Percentiles rank a stretch among this genome's conserved stretches.
These are phyloP conservation scores for Arthrobotrys musiformis DNA, from an alignment of 2,329 filamentous ascomycete genomes.

Conservation along the genomic window DNA sequence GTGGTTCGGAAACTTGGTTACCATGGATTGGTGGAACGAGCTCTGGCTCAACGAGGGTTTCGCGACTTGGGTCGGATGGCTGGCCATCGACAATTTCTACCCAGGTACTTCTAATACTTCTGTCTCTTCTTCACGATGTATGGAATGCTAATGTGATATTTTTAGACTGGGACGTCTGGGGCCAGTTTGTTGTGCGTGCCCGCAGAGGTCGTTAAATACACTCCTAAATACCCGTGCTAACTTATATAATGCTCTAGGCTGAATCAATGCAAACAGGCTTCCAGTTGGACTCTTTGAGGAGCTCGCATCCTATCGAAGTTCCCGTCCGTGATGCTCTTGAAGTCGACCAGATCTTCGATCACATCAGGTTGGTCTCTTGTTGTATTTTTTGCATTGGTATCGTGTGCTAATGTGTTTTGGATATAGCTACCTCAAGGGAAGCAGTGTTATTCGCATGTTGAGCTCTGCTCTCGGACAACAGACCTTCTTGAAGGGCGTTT, in stretches of 20 bases:
- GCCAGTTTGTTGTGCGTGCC: slow-evolving; percentile 83
- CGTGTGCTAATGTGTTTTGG: background rate
- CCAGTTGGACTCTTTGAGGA: slow-evolving; percentile 85
- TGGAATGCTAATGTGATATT: slow-evolving; percentile 19
- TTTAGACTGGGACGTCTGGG: slow-evolving; percentile 94
- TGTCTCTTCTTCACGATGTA: background rate
- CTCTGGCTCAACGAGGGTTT: slow-evolving; percentile 97
- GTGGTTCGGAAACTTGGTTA: slow-evolving; percentile 95
- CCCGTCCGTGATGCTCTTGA: slow-evolving; percentile 92
- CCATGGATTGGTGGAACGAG: slow-evolving; percentile 97
- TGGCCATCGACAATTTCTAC: slow-evolving; percentile 88
- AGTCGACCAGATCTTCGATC: slow-evolving; percentile 97
- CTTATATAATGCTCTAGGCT: slow-evolving; percentile 67
- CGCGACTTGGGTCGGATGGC: slow-evolving; percentile 97
- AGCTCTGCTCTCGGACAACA: slow-evolving; percentile 88
- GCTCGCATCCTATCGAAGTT: slow-evolving; percentile 95
- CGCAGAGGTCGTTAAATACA: slow-evolving; percentile 65
- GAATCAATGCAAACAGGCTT: slow-evolving; percentile 94
- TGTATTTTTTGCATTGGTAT: slow-evolving; percentile 26
- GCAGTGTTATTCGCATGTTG: slow-evolving; percentile 95
- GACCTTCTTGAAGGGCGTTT: slow-evolving; percentile 88
- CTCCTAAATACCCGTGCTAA: slow-evolving; percentile 28
- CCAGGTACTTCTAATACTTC: slow-evolving; percentile 68
- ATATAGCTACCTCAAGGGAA: slow-evolving; percentile 73
- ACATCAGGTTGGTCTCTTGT: slow-evolving; percentile 82